These are phyloP conservation scores for Fusarium oligoseptatum DNA, from an alignment of 2,329 filamentous ascomycete genomes.

Conservation along the genomic window DNA sequence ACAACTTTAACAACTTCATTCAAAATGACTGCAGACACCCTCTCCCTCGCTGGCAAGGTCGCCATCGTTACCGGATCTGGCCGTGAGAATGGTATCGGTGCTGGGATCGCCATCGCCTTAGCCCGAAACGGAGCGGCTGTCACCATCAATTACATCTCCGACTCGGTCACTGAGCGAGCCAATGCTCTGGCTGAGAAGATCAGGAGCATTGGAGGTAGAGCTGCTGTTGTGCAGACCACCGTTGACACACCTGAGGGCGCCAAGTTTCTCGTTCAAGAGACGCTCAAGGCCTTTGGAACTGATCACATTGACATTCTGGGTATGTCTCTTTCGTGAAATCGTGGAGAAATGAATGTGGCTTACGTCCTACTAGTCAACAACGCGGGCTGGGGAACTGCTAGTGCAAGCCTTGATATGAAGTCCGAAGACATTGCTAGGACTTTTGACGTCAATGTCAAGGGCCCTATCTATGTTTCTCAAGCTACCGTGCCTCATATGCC, in stretches of 20 bases:
- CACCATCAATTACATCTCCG: constrained; percentile 56
- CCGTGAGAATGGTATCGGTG: constrained; percentile 59
- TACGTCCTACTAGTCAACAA: constrained; percentile 53
- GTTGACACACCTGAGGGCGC: constrained; percentile 50
- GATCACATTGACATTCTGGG: constrained; percentile 58
- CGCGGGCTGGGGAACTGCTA: constrained; percentile 44
- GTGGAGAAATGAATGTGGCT: background rate
- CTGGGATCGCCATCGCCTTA: constrained; percentile 54
- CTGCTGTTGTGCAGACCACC: constrained; percentile 50
- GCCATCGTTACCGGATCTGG: constrained; percentile 62
- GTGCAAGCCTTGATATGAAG: constrained; percentile 35
- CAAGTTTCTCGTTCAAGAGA: constrained; percentile 50
- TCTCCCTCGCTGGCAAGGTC: constrained; percentile 57
- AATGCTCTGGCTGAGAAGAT: constrained; percentile 47
- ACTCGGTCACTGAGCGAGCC: constrained; percentile 49
- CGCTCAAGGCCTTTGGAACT: constrained; percentile 50
- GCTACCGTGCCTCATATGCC: constrained; percentile 54
- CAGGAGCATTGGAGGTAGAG: constrained; percentile 46
- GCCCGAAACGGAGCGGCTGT: constrained; percentile 58
- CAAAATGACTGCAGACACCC: constrained; percentile 50
- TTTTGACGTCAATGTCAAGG: constrained; percentile 52
- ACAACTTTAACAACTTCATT: background rate
- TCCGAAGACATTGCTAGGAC: constrained; percentile 42
- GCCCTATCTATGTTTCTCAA: constrained; percentile 52
- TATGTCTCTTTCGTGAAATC: constrained; percentile 27